Base-by-base conservation (phyloP, 75 land plant genomes). In the Selaginella moellendorffii region DNA sequence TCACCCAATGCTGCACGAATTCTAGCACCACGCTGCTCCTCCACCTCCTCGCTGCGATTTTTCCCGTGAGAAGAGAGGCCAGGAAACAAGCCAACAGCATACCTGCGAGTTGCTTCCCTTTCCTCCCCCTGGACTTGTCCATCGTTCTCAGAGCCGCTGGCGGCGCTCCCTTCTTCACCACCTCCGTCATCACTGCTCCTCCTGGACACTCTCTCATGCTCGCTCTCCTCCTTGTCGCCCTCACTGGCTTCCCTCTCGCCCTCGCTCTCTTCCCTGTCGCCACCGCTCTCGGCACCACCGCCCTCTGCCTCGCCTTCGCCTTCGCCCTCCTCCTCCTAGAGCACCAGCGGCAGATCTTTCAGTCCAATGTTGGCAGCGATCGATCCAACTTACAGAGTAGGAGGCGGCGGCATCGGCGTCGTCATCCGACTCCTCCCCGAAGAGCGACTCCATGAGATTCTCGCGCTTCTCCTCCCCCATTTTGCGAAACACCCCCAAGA, bases 381-480 rank as follows among this genome's bases (percentile, higher is more conserved):
- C 18, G 8, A 63, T 1, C 1, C 20, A 68, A 12, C 1, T 27
- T 31, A 65, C 73, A 78, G 87, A 52, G 83, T 77, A 24, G 27
- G 65, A 27, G 53, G 62, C 29, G 52, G 53, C 24, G 5, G 69
- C 79, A 75, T 72, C 78, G 58, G 76, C 78, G 29, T 85, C 97
- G 65, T 88, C 90, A 28, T 87, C 95, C 21, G 95, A 88, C 53
- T 82, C 84, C 31, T 85, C 89, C 5, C 97, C 97, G 76, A 92
- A 92, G 28, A 92, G 78, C 36, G 93, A 85, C 71, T 88, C 97
- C 97, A 92, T 92, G 89, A 92, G 85, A 82, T 92, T 80, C 67
- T 92, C 86, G 62, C 97, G 69, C 75, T 84, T 81, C 74, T 88
- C 90, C 67, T 77, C 90, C 30, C 83, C 83, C 80, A 80, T 77